These are phyloP conservation scores for Rhizophora mangle DNA, from an alignment of 345 rosid species.

Conservation along the genomic window DNA sequence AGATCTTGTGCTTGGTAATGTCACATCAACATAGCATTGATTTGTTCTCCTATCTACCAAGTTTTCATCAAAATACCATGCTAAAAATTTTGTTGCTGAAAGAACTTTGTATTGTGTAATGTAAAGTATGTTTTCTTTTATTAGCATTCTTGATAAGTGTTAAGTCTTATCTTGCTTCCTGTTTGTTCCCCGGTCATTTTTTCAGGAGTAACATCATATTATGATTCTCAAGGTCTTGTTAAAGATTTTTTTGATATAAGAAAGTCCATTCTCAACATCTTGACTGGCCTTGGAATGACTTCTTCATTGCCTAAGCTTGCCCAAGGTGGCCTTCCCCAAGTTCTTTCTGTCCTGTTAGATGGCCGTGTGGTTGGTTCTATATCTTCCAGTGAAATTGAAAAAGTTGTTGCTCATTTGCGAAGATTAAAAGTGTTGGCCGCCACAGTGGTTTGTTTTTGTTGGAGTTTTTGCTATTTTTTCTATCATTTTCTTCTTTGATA, in stretches of 20 bases:
- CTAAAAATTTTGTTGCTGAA: no score
- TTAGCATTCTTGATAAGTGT: not conserved
- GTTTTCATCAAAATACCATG: no score
- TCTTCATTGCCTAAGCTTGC: conserved; percentile 76
- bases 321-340: conserved; percentile 80
- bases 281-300: conserved; percentile 76
- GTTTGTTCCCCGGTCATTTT: conserved; percentile 11
- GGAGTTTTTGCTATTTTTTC: not conserved
- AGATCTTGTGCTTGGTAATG: not conserved
- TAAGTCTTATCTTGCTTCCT: not conserved
- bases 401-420: conserved; percentile 72
- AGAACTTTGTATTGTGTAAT: no score
- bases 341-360: conserved; percentile 79
- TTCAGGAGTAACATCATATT: conserved; percentile 80
- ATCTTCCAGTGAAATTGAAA: conserved; percentile 48
- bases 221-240: conserved; percentile 64
- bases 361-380: conserved; percentile 81
- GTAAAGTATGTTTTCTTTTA: not conserved
- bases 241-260: conserved; percentile 69
- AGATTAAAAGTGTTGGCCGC: conserved; percentile 75
- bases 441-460: conserved; percentile 54
- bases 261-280: conserved; percentile 59
- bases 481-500: not conserved
- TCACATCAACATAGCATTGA: no score
- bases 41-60: no score